Conservation (phyloP, 2,329 filamentous ascomycete species). For the Sporothrix curviconia region DNA sequence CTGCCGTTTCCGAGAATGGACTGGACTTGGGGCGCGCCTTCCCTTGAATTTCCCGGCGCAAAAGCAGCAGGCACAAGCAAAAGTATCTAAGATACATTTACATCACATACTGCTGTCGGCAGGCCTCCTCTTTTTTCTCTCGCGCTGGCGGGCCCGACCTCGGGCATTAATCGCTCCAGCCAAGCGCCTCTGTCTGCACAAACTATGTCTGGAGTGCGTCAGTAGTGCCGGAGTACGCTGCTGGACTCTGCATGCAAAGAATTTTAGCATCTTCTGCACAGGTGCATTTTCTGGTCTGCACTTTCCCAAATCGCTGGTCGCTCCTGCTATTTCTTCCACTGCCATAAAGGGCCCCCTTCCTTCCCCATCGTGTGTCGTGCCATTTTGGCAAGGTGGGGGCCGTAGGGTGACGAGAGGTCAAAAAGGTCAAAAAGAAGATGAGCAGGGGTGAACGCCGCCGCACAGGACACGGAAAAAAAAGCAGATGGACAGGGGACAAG, state of each 20-base stretch:
- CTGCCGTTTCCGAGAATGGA: background rate
- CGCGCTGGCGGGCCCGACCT: background rate
- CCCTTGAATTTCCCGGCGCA: background rate
- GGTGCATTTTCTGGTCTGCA: background rate
- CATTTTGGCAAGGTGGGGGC: conserved; percentile 4
- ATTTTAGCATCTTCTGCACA: no score
- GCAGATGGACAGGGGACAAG: background rate
- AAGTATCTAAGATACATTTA: no score
- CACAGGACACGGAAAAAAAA: background rate
- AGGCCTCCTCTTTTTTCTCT: background rate
- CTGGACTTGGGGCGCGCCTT: background rate
- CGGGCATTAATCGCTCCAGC: background rate
- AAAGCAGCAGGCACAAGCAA: no score
- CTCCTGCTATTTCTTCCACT: background rate
- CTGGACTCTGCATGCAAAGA: background rate
- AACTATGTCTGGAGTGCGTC: background rate
- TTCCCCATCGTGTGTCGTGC: background rate
- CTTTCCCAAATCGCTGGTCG: background rate
- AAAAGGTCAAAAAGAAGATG: conserved; percentile 2
- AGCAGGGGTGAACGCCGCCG: conserved; percentile 8
- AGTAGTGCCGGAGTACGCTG: background rate
- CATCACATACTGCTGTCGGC: no score
- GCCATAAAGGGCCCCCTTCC: no score
- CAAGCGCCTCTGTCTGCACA: background rate
- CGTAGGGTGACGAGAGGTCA: background rate